Conservation (phyloP, 1,284 basidiomycete species). For the Sanghuangporus sanghuang region DNA sequence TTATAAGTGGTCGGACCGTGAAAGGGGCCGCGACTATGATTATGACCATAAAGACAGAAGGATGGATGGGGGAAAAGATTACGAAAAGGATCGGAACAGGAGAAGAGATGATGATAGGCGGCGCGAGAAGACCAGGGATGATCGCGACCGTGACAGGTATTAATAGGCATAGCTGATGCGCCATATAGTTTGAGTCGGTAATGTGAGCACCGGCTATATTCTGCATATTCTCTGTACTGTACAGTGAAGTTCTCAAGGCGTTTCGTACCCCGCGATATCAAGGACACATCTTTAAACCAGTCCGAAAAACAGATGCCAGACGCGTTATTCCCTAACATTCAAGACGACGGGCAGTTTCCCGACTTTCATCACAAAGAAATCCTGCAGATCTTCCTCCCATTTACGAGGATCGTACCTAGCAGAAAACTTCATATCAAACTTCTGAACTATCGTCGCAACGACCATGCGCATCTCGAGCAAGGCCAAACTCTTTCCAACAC, state of each 20-base stretch:
- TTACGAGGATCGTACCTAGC: conserved; percentile 23
- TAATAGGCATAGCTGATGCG: neutral
- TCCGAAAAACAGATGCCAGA: neutral
- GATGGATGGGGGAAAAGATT: neutral
- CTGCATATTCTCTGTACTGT: neutral
- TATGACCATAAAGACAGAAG: neutral
- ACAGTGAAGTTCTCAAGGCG: too few species aligned
- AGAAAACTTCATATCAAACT: conserved; percentile 27
- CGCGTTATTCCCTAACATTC: neutral
- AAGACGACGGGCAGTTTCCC: conserved; percentile 25
- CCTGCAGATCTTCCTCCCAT: conserved; percentile 28
- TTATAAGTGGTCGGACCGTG: conserved; percentile 19
- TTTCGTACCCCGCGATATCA: neutral
- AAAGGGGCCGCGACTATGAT: conserved; percentile 16
- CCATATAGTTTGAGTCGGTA: neutral
- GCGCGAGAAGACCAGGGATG: neutral
- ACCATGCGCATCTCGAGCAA: conserved; percentile 28
- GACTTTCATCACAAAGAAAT: conserved; percentile 27
- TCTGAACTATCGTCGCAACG: conserved; percentile 25
- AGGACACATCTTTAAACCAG: too few species aligned
- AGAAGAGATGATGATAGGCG: conserved; percentile 1
- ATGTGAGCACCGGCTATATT: neutral
- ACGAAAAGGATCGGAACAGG: neutral
- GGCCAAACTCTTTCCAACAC: conserved; percentile 30
- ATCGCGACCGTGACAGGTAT: conserved; percentile 3